Conservation (phyloP, 2,329 filamentous ascomycete species). For the Aspergillus alliaceus region DNA sequence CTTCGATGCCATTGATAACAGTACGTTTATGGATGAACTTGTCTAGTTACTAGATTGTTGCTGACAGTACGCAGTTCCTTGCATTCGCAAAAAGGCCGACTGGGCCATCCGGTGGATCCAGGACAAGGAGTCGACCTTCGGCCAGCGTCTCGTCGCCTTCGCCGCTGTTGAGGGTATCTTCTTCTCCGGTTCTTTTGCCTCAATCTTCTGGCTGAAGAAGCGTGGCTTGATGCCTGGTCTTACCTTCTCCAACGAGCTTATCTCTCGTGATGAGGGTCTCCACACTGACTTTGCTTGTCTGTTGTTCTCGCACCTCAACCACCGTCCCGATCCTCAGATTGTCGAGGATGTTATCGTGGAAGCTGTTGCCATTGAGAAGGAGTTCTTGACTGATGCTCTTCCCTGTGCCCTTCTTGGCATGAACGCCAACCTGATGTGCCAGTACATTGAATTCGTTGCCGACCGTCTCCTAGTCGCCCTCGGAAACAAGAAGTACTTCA, state of each 20-base stretch:
- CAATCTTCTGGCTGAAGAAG: slow-evolving; percentile 99
- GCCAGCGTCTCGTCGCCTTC: slow-evolving; percentile 92
- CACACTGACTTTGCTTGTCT: slow-evolving; percentile 99
- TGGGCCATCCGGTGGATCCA: slow-evolving; percentile 96
- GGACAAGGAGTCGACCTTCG: slow-evolving; percentile 91
- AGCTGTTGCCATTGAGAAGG: slow-evolving; percentile 91
- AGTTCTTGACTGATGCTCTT: slow-evolving; percentile 95
- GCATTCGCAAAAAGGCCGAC: slow-evolving; percentile 97
- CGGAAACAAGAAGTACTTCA: slow-evolving; percentile 92
- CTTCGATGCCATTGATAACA: slow-evolving; percentile 98
- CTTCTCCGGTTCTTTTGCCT: slow-evolving; percentile 97
- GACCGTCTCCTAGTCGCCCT: slow-evolving; percentile 91
- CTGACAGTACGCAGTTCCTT: slow-evolving; percentile 64
- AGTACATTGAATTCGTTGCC: slow-evolving; percentile 99
- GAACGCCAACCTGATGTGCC: slow-evolving; percentile 97
- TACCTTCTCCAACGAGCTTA: slow-evolving; percentile 99
- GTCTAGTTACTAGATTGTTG: not conserved
- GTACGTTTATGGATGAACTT: slow-evolving; percentile 52
- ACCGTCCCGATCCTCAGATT: slow-evolving; percentile 78
- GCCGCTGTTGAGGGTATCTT: slow-evolving; percentile 99
- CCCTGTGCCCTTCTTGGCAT: slow-evolving; percentile 93
- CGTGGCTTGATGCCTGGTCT: slow-evolving; percentile 97
- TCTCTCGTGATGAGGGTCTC: slow-evolving; percentile 98
- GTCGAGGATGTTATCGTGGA: slow-evolving; percentile 90
- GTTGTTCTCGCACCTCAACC: slow-evolving; percentile 93